These are phyloP conservation scores for Pisolithus thermaeus DNA, from an alignment of 1,284 basidiomycete species.

Conservation along the genomic window DNA sequence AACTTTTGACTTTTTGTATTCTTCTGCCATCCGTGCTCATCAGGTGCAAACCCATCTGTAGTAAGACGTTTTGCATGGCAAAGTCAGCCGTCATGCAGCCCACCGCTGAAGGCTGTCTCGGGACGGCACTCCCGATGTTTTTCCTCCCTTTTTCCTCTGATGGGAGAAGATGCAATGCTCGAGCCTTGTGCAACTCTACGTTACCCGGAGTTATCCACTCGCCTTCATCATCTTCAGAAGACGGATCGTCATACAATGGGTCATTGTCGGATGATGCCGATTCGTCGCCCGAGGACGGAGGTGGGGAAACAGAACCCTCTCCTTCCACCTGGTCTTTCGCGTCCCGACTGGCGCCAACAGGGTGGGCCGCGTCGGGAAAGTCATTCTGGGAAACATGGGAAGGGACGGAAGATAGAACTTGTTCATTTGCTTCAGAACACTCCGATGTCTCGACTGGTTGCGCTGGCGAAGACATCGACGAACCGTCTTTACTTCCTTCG, in stretches of 20 bases:
- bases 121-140: conserved; percentile 35
- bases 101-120: conserved; percentile 47
- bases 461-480: conserved; percentile 2
- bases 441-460: conserved; percentile 1
- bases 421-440: conserved; percentile 1
- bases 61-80: conserved; percentile 96
- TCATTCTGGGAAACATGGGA: not conserved
- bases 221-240: conserved; percentile 68
- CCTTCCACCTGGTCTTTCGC: not conserved
- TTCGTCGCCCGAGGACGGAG: conserved; percentile 7
- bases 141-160: conserved; percentile 32
- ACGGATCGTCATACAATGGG: conserved; percentile 64
- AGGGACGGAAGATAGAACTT: conserved; percentile 9
- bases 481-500: conserved; percentile 31
- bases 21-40: conserved; percentile 90
- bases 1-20: conserved; percentile 90
- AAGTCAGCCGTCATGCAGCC: conserved; percentile 99
- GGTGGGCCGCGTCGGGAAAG: not conserved
- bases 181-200: conserved; percentile 82
- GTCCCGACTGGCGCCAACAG: not conserved
- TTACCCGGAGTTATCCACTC: conserved; percentile 98
- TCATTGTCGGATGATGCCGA: conserved; percentile 12
- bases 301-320: conserved; percentile 7
- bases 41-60: conserved; percentile 92
- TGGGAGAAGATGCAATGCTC: conserved; percentile 77